Base-by-base conservation (phyloP, 805 yeast genomes). In the Kazachstania kunashirensis region DNA sequence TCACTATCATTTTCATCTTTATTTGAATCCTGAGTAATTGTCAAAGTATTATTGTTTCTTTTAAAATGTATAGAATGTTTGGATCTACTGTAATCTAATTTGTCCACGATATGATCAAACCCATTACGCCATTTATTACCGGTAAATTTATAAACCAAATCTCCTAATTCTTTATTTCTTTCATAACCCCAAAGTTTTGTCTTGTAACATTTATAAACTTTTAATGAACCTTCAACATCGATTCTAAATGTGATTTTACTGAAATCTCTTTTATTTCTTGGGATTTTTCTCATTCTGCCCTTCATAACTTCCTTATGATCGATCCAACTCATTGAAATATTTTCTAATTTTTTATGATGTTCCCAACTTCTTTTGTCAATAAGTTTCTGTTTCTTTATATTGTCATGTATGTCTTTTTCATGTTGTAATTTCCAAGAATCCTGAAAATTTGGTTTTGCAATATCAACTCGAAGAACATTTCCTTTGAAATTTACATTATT, bases 161-260 rank as follows among this genome's bases (percentile, higher is more conserved):
- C 92, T 24, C 70, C 67, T 2, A 68, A 55, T 3, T 68, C 64
- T 48, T 72, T 79, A 44, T 73, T 70, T 61, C 82, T 83, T 46
- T 82, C 86, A 42, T 75, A 70, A 3, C 97, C 97, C 98, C 98
- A 89, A 28, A 92, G 68, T 54, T 86, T 86, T 23, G 79, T 75
- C 61, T 86, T 85, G 48, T 70, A 71, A 46, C 79, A 65, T 47
- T 73, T 73, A 39, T 81, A 59, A 5, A 66, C 65, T 56, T 73
- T 77, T 36, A 74, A 59, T 31, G 60, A 70, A 6, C 79, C 84
- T 49, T 71, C 75, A 40, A 72, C 67, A 42, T 64, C 66, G 3
- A 80, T 68, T 47, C 96, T 68, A 44, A 84, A 66, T 0, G 94
- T 78, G 44, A 78, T 71, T 36, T 68, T 59, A 27, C 55, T 54